phyloP scores from a whole-genome alignment of 2,329 filamentous ascomycete species.

The Rutstroemia sp. region DNA sequence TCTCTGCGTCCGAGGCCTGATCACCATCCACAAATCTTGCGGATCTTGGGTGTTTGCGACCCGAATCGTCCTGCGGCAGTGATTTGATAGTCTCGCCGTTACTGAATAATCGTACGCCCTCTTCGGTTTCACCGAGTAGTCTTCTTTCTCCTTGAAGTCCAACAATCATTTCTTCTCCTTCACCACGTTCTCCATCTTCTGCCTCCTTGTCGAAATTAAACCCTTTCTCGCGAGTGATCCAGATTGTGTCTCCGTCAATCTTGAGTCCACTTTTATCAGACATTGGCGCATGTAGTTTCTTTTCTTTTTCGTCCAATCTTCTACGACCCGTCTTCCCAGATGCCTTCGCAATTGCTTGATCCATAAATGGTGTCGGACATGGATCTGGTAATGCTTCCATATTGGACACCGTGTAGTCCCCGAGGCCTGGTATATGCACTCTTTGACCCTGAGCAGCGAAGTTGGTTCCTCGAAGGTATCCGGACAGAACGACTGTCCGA shows the following conservation, averaged over 20 bases:
- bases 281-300: constrained; percentile 94
- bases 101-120: constrained; percentile 79
- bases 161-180: constrained; percentile 92
- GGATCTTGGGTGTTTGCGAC: constrained; percentile 51
- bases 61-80: constrained; percentile 50
- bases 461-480: constrained; percentile 91
- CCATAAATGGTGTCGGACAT: constrained; percentile 87
- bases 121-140: constrained; percentile 73
- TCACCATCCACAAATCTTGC: constrained; percentile 53
- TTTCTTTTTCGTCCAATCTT: constrained; percentile 91
- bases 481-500: constrained; percentile 82
- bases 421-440: constrained; percentile 87
- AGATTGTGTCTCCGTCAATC: constrained; percentile 95
- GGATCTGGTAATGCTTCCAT: constrained; percentile 90
- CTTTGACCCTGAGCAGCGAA: constrained; percentile 79
- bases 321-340: constrained; percentile 74
- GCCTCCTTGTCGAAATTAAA: constrained; percentile 69
- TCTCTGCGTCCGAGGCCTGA: constrained; percentile 49
- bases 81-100: constrained; percentile 62
- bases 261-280: constrained; percentile 93
- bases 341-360: constrained; percentile 77
- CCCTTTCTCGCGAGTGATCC: constrained; percentile 65
- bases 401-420: constrained; percentile 74
- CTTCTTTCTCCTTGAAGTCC: constrained; percentile 76
- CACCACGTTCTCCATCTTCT: constrained; percentile 64